phyloP scores from a whole-genome alignment of 176 grass and related monocot species.

The Bothriochloa decipiens region DNA sequence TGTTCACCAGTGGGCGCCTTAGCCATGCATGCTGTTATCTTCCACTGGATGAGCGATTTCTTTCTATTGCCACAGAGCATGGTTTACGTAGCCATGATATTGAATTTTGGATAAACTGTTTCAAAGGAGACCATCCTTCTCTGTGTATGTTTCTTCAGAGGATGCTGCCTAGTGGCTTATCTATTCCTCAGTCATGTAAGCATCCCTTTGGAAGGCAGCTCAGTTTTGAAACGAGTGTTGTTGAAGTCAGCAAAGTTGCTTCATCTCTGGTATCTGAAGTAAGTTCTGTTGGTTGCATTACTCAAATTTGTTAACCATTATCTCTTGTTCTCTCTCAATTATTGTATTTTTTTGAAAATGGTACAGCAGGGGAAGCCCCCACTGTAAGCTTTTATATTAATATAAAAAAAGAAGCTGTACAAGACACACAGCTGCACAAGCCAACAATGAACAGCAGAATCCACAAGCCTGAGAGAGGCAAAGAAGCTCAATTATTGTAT shows the following conservation, averaged over 20 bases:
- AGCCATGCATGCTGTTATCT: conserved; percentile 72
- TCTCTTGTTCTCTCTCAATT: conserved; percentile 20
- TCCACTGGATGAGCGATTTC: conserved; percentile 60
- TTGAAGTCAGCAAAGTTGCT: conserved; percentile 59
- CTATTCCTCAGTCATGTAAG: conserved; percentile 50
- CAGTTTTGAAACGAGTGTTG: conserved; percentile 42
- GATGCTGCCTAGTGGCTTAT: conserved; percentile 46
- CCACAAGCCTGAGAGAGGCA: too few relatives aligned
- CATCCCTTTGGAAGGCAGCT: conserved; percentile 39
- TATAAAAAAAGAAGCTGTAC: too few relatives aligned
- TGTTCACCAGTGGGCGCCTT: conserved; percentile 69
- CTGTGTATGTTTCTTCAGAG: conserved; percentile 71
- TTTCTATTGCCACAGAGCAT: conserved; percentile 57
- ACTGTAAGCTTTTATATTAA: too few relatives aligned
- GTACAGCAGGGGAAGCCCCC: too few relatives aligned
- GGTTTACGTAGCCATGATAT: conserved; percentile 48
- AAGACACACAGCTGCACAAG: too few relatives aligned
- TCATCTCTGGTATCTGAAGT: conserved; percentile 71
- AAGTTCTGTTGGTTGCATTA: conserved; percentile 37
- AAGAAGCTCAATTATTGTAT: conserved; percentile 28
- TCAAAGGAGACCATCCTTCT: conserved; percentile 54
- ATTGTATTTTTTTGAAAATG: too few relatives aligned
- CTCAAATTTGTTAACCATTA: conserved; percentile 9
- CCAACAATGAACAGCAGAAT: too few relatives aligned
- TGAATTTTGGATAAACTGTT: conserved; percentile 73